Evolutionary conservation across 2,329 filamentous ascomycete species (phyloP).

Genomic region (Parascedosporium putredinis): DNA sequence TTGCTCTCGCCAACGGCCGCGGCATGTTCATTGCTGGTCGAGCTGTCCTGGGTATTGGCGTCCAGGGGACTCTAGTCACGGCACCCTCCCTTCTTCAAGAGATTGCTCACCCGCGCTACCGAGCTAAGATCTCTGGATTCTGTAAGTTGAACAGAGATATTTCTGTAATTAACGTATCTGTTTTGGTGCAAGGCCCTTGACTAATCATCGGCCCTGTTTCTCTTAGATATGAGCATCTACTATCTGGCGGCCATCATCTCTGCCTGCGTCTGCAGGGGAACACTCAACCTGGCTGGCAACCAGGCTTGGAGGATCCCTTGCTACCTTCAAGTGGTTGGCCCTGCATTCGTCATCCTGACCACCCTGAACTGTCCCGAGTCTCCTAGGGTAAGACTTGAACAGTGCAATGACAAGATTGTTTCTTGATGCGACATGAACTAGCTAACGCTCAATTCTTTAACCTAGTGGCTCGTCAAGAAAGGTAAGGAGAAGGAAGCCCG

Average conservation of each 20-base stretch:
- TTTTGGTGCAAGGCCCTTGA: background rate
- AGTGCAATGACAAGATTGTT: too few relatives aligned
- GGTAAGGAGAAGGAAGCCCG: background rate
- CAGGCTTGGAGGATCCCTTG: background rate
- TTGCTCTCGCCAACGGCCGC: background rate
- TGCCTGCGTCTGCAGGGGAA: too few relatives aligned
- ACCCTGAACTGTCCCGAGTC: background rate
- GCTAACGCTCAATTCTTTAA: background rate
- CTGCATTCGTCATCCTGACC: background rate
- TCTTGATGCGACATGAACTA: background rate
- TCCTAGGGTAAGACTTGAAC: background rate
- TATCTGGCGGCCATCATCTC: background rate
- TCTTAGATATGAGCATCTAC: background rate
- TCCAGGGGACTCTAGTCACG: background rate
- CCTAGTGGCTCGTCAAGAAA: background rate
- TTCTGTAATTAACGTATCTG: background rate
- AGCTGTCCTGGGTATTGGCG: background rate
- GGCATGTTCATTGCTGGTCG: background rate
- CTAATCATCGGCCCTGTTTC: background rate
- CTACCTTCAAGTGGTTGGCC: background rate
- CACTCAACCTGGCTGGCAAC: background rate
- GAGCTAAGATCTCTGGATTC: background rate
- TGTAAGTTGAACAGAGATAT: background rate
- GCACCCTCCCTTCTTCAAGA: background rate
- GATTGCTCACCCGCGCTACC: background rate